Evolutionary conservation across 352 stramenopile genomes (phyloP), one percentile per base, ranked within the genome.

Genomic region (Aphanomyces euteiches): DNA sequence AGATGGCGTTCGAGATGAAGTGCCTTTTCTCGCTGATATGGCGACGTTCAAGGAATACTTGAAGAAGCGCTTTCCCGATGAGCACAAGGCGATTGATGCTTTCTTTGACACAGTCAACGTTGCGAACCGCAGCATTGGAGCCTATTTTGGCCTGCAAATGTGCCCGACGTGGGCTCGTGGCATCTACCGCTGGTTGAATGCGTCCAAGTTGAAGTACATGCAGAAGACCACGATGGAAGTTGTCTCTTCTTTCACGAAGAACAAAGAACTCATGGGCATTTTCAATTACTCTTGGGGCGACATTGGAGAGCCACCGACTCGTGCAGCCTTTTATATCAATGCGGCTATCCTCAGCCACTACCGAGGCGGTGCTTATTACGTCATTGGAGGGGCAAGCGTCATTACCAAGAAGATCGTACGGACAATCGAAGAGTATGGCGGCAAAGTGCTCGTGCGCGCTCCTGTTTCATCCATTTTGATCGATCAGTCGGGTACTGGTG

Each of bases 361-460:
- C 65, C 43, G 57, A 28, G 45, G 34, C 8, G 78, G 78, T n/a
- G 77, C 67, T 17, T 85, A 74, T 59, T 85, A 83, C 64, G 75
- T 78, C 8, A 45, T 75, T 7, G 78, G 76, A 48, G 78, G 78
- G 17, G 67, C 74, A 21, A 48, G 67, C 45, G 66, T 67, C 66
- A 82, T 85, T 64, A 50, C 66, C n/a, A 65, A 74, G 45, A 72
- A 60, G 39, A 57, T 80, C 37, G 40, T 75, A 21, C 68, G 57
- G 21, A 72, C 70, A 2, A 82, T 85, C 45, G 71, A 80, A 47
- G 47, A 38, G 63, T 60, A 66, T 56, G 75, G 75, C 59, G 77
- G 78, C 13, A 76, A 74, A 28, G 77, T 82, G 8, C 47, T 85
- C 19, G 77, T 84, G 50, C 50, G 74, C 19, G 78, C 77, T 10